These are phyloP conservation scores for Sabuloglossum arenarium DNA, from an alignment of 495 filamentous ascomycete genomes.

Conservation along the genomic window DNA sequence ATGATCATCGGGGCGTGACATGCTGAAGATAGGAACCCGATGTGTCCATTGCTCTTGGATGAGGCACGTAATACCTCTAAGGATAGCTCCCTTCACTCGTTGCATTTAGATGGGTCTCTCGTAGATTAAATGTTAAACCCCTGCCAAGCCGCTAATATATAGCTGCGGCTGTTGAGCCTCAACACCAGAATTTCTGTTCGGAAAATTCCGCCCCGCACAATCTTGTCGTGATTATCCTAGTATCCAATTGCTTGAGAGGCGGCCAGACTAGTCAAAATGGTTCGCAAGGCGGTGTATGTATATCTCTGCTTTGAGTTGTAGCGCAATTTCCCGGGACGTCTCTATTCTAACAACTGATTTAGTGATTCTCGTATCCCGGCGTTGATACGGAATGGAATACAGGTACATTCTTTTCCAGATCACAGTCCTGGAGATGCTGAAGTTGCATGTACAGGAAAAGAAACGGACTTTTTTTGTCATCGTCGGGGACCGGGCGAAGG, in stretches of 20 bases:
- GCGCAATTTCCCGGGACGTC: too few relatives aligned
- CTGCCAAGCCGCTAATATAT: neutral
- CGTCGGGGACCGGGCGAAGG: constrained; percentile 88
- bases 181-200: neutral
- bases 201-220: neutral
- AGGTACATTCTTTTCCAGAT: constrained; percentile 19
- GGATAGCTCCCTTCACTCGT: too few relatives aligned
- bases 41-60: too few relatives aligned
- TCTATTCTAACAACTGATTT: neutral
- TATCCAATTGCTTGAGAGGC: neutral
- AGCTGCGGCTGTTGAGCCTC: neutral
- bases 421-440: neutral
- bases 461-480: constrained; percentile 96
- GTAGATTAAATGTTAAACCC: neutral
- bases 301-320: neutral
- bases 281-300: constrained; percentile 27
- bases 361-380: constrained; percentile 91
- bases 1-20: too few relatives aligned
- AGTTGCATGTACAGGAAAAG: constrained; percentile 37
- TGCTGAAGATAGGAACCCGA: too few relatives aligned
- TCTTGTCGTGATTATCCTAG: neutral
- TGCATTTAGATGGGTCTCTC: too few relatives aligned
- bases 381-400: constrained; percentile 85
- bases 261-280: neutral
- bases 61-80: too few relatives aligned